Conservation (phyloP, 2,329 filamentous ascomycete genomes). For the Uncinocarpus reesii region DNA sequence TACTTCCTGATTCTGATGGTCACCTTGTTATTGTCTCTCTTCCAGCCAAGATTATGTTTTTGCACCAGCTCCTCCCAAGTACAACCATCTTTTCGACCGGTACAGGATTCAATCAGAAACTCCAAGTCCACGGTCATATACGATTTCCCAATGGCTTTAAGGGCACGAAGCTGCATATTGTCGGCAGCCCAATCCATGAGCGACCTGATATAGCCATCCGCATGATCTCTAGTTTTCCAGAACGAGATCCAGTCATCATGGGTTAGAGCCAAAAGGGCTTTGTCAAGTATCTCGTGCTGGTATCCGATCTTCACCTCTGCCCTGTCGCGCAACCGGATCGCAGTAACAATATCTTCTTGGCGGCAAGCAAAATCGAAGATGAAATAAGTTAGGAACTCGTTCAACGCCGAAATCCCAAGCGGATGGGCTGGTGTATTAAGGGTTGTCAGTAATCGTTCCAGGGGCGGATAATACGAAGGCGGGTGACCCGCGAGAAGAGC, state of each 20-base stretch:
- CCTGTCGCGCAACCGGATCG: conserved; percentile 54
- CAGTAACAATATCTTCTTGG: conserved; percentile 61
- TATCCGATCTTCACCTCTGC: conserved; percentile 45
- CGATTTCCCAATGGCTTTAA: conserved; percentile 76
- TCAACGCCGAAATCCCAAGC: conserved; percentile 60
- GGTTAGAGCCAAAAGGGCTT: conserved; percentile 58
- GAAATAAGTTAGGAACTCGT: conserved; percentile 70
- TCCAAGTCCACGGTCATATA: conserved; percentile 73
- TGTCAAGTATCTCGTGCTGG: conserved; percentile 57
- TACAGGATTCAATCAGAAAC: conserved; percentile 48
- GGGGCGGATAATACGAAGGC: conserved; percentile 81
- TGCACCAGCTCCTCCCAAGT: conserved; percentile 62
- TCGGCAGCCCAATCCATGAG: conserved; percentile 74
- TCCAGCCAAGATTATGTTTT: conserved; percentile 72
- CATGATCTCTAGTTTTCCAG: conserved; percentile 56
- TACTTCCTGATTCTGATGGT: conserved; percentile 50
- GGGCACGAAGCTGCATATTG: conserved; percentile 60
- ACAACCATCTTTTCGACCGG: conserved; percentile 33
- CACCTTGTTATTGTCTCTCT: conserved; percentile 60
- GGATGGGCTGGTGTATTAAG: conserved; percentile 57
- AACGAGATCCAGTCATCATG: conserved; percentile 77
- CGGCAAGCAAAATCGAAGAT: conserved; percentile 85
- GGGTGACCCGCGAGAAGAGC: conserved; percentile 71
- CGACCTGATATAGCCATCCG: conserved; percentile 69
- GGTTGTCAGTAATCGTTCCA: conserved; percentile 63